Evolutionary conservation across 257 asterid genomes (phyloP), one percentile per base, ranked within the genome.

Genomic region (Primulina tabacum): DNA sequence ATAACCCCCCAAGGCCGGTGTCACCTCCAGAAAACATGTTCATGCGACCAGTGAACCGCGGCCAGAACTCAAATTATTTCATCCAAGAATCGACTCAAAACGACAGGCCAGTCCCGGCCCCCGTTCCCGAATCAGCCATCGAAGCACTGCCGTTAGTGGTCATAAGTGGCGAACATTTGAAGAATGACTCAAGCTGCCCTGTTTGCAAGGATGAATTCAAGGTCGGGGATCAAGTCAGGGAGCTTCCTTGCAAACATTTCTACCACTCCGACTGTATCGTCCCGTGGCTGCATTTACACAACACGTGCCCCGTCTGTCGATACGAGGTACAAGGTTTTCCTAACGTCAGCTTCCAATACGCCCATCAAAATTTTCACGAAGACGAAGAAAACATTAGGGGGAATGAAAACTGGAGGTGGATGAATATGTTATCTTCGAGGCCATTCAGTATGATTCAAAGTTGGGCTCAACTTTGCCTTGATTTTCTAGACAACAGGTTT

Each of bases 221-320:
- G 79, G 78, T 84, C 2, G 93, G 95, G 68, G 80, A 1, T 40
- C 58, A 65, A 68, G 99, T 75, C 55, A 84, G 58, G 60, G 89
- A 91, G 80, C 89, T 94, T 6, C 96, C 95, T 0, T 94, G 99
- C 87, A 84, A 75, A 53, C 99, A 94, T 76, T 82, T 86, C 53
- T 94, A 94, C 18, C 97, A 91, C 71, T 73, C 82, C 0, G 85
- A 88, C 4, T 91, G 97, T 60, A 88, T 94, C 28, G 33, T 89
- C 5, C 97, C 99, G 0, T 94, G 99, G 99, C 80, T 94, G 67
- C 79, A 71, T 17, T 64, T 86, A 52, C 87, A 82, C 69, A 86
- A 84, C 60, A 88, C 96, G 1, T 94, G 99, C 47, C 99, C 99
- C 0, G 96, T 94, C 37, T 94, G 99, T 60, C 82, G 99, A 17